phyloP scores from a whole-genome alignment of 2,329 filamentous ascomycete species.

The Aspergillus texensis region DNA sequence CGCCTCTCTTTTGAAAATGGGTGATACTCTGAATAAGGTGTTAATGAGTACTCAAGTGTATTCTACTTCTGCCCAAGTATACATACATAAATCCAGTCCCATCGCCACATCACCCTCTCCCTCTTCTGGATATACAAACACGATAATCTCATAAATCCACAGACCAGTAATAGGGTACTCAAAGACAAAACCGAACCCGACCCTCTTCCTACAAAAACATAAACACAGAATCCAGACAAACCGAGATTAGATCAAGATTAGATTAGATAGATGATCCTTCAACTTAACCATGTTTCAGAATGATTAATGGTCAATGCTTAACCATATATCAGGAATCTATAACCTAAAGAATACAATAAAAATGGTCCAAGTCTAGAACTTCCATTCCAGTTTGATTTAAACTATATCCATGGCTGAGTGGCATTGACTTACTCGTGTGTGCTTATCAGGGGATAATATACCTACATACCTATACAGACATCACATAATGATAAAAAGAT shows the following conservation, averaged over 20 bases:
- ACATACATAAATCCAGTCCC: too few relatives aligned
- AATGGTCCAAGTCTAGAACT: too few relatives aligned
- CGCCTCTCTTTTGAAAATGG: too few relatives aligned
- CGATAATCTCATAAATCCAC: too few relatives aligned
- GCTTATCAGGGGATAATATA: too few relatives aligned
- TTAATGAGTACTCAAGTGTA: background rate
- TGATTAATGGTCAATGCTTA: background rate
- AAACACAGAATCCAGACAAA: background rate
- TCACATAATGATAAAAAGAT: background rate
- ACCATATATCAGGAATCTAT: background rate
- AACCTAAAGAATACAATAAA: background rate
- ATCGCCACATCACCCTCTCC: too few relatives aligned
- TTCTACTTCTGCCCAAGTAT: background rate
- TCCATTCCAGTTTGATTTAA: background rate
- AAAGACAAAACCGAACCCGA: too few relatives aligned
- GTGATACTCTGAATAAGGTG: too few relatives aligned
- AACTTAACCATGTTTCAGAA: background rate
- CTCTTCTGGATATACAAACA: too few relatives aligned
- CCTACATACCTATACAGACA: too few relatives aligned
- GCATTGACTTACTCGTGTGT: background rate
- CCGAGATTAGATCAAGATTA: background rate
- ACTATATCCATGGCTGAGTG: background rate
- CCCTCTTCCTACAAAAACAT: too few relatives aligned
- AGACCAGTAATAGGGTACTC: too few relatives aligned
- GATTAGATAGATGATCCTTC: background rate